These are phyloP conservation scores for Juncus effusus DNA, from an alignment of 176 grass and related monocot genomes.

Conservation along the genomic window DNA sequence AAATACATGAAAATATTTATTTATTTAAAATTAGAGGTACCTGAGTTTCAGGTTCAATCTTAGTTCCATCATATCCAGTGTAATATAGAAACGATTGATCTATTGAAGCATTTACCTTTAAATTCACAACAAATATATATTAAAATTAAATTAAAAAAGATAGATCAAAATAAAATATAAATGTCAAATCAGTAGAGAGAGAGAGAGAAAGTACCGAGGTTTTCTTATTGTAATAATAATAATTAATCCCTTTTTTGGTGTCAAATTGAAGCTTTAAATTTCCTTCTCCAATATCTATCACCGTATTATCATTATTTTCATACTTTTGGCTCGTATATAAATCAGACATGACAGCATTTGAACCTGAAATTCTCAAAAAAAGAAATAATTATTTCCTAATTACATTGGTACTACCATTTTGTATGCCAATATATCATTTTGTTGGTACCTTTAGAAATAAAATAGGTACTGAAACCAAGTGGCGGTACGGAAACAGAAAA, in stretches of 20 bases:
- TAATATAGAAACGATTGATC: slow-evolving; percentile 44
- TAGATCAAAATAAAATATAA: background rate
- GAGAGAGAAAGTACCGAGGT: slow-evolving; percentile 30
- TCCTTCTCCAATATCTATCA: slow-evolving; percentile 36
- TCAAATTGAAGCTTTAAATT: slow-evolving; percentile 51
- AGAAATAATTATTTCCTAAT: background rate
- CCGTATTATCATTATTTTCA: slow-evolving; percentile 20
- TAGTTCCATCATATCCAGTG: slow-evolving; percentile 35
- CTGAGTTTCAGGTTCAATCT: slow-evolving; percentile 17
- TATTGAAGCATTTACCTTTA: slow-evolving; percentile 45
- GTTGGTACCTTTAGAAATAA: slow-evolving; percentile 32
- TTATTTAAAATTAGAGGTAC: slow-evolving; percentile 20
- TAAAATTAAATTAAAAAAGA: slow-evolving; percentile 7
- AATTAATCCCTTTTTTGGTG: slow-evolving; percentile 27
- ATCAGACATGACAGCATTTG: slow-evolving; percentile 27
- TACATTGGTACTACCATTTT: background rate
- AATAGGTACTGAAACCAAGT: slow-evolving; percentile 42
- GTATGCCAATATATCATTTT: slow-evolving; percentile 4
- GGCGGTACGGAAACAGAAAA: slow-evolving; percentile 37
- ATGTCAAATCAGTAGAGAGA: background rate
- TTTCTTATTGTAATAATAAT: slow-evolving; percentile 38
- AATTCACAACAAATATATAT: slow-evolving; percentile 10
- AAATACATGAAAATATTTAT: background rate
- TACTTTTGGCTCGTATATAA: slow-evolving; percentile 21
- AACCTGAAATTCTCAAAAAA: slow-evolving; percentile 26